Base-by-base conservation (phyloP, 306 rosid species). In the Castanea crenata region DNA sequence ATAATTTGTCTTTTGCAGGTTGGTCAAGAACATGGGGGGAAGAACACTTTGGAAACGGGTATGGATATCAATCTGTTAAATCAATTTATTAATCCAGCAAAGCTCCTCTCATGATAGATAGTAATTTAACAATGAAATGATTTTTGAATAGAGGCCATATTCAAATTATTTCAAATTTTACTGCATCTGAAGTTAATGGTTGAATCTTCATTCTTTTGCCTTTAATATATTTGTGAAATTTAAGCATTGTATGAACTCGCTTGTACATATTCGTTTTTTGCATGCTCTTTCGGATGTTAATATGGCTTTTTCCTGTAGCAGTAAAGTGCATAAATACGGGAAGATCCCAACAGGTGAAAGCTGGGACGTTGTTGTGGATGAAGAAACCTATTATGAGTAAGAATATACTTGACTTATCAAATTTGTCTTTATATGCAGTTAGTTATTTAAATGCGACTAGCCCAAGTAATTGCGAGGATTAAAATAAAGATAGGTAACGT, bases 21-120 rank as follows among this genome's bases (percentile, higher is more conserved):
- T 94, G 99, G 99, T 94, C 99, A 57, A 91, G 99, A 89, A 94
- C 99, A 10, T 94, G 97, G 99, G 97, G 99, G 61, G 99, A 94
- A 83, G 97, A 92, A 82, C 99, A 94, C 91, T 92, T 92, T 6
- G 99, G 99, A 91, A 95, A 95, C 54, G 98, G 96, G 99, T 95
- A 91, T 29, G 85, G 74, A 70, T 44, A 73, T 63, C 55, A 76
- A 54, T 23, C 72, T 74, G 12, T 76, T 25, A 61, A 59, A 52
- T 25, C 16, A 8, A 10, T 51, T 72, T 68, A 74, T 77, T 79
- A 76, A 56, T 71, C 76, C 25, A 35, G 72, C 72, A 19, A 35
- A 67, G 72, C 72, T 34, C 2, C 52, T 67, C 27, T 8, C 25
- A 23, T 58, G 16, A 59, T 23, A 21, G 16, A 27, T 59, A 23